Conservation (phyloP, 108 stramenopile species). For the Fragilaria crotonensis region DNA sequence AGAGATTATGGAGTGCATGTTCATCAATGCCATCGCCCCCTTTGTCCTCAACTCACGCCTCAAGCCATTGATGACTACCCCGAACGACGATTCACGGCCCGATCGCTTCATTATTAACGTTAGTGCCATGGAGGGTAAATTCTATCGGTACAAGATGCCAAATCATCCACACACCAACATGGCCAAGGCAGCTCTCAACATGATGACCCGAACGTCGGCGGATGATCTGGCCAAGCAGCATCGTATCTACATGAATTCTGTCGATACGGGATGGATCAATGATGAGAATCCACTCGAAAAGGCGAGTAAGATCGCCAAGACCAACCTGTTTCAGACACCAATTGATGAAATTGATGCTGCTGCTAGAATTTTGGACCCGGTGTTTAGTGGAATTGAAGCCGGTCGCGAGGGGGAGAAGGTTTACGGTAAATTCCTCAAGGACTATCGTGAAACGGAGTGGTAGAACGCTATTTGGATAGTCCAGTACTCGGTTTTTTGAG, state of each 20-base stretch:
- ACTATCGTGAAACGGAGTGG: slow-evolving; percentile 84
- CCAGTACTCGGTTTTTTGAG: background rate
- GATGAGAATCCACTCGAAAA: slow-evolving; percentile 84
- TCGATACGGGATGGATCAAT: slow-evolving; percentile 94
- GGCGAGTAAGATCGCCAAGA: slow-evolving; percentile 67
- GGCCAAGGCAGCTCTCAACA: slow-evolving; percentile 92
- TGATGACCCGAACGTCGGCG: slow-evolving; percentile 84
- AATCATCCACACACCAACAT: slow-evolving; percentile 91
- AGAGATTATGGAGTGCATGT: slow-evolving; percentile 88
- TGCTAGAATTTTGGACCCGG: slow-evolving; percentile 77
- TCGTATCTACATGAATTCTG: slow-evolving; percentile 83
- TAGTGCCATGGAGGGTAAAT: slow-evolving; percentile 91
- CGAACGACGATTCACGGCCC: slow-evolving; percentile 16
- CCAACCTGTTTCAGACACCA: slow-evolving; percentile 85
- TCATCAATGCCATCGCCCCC: slow-evolving; percentile 86
- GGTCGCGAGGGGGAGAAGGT: slow-evolving; percentile 12
- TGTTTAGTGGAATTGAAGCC: slow-evolving; percentile 52
- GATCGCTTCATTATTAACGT: slow-evolving; percentile 89
- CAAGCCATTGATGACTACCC: slow-evolving; percentile 64
- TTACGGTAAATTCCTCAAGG: slow-evolving; percentile 81
- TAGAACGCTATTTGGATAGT: too few species aligned
- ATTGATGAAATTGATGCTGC: slow-evolving; percentile 93
- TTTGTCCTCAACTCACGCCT: slow-evolving; percentile 84
- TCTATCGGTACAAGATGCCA: slow-evolving; percentile 88
- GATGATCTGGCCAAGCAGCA: slow-evolving; percentile 72